A percentile compares a stretch with the other conserved stretches of the same genome.
phyloP scores from a whole-genome alignment of 805 yeast species.

The Spathaspora passalidarum region DNA sequence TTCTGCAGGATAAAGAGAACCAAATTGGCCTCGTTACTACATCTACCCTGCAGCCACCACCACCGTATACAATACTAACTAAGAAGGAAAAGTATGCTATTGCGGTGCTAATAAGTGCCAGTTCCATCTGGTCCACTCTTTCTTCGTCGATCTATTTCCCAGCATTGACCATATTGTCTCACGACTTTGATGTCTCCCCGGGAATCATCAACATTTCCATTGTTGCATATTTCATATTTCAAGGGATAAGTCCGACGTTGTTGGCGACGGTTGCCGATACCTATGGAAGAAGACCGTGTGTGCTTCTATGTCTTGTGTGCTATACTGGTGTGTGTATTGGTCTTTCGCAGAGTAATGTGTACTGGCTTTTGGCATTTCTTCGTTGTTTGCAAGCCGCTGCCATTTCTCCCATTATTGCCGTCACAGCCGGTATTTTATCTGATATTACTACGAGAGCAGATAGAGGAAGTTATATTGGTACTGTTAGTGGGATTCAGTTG shows the following conservation, averaged over 20 bases:
- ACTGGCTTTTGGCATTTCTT: slow-evolving; percentile 56
- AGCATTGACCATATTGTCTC: slow-evolving; percentile 55
- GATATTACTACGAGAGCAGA: slow-evolving; percentile 63
- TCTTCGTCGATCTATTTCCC: slow-evolving; percentile 79
- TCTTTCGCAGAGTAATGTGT: slow-evolving; percentile 52
- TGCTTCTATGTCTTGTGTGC: slow-evolving; percentile 48
- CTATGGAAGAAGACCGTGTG: slow-evolving; percentile 67
- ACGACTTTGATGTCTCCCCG: slow-evolving; percentile 50
- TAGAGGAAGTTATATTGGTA: slow-evolving; percentile 66
- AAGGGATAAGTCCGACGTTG: slow-evolving; percentile 69
- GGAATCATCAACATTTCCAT: slow-evolving; percentile 65
- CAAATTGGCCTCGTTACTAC: background rate
- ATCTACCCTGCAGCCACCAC: background rate
- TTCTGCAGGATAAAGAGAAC: background rate
- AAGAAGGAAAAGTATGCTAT: slow-evolving; percentile 37
- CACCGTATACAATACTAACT: slow-evolving; percentile 44
- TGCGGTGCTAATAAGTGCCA: slow-evolving; percentile 36
- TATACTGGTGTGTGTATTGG: slow-evolving; percentile 62
- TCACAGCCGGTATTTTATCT: slow-evolving; percentile 64
- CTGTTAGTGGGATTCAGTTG: slow-evolving; percentile 57
- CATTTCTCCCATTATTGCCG: slow-evolving; percentile 67
- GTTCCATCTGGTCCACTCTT: slow-evolving; percentile 62
- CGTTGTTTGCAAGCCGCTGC: slow-evolving; percentile 71
- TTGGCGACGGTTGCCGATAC: slow-evolving; percentile 65
- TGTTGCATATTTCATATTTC: slow-evolving; percentile 69